Evolutionary conservation across 2,329 filamentous ascomycete genomes (phyloP).

Genomic region (Colletotrichum cordylinicola): DNA sequence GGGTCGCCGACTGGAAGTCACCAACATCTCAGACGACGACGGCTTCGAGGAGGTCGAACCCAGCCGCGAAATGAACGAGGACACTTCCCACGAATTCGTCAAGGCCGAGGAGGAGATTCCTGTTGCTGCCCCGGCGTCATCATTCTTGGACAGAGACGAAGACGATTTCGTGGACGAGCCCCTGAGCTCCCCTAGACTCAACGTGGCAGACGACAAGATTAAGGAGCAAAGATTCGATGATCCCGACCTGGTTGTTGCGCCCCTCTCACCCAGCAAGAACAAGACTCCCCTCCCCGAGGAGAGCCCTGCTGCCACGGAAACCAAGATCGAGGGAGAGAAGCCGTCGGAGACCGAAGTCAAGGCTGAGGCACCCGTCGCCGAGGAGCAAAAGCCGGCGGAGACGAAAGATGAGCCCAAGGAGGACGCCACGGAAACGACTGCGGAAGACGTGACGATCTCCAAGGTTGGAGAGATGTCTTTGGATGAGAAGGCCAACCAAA

Average conservation of each 20-base stretch:
- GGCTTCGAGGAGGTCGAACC: constrained; percentile 89
- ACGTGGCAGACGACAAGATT: constrained; percentile 63
- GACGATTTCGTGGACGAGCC: constrained; percentile 83
- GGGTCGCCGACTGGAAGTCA: constrained; percentile 76
- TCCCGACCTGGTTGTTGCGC: constrained; percentile 60
- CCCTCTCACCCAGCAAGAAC: constrained; percentile 57
- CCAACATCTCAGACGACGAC: constrained; percentile 85
- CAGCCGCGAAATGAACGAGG: constrained; percentile 73
- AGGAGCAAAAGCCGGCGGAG: not conserved
- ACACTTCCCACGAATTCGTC: constrained; percentile 72
- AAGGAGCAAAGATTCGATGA: constrained; percentile 60
- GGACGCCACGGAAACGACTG: not conserved
- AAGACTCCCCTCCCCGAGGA: constrained; percentile 27
- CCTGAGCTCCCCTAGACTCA: constrained; percentile 70
- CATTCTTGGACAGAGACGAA: constrained; percentile 58
- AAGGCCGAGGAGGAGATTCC: constrained; percentile 62
- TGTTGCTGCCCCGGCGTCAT: constrained; percentile 24
- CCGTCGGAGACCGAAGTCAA: constrained; percentile 4
- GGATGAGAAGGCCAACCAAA: constrained; percentile 5
- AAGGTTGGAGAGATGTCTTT: constrained; percentile 18
- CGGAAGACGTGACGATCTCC: not conserved
- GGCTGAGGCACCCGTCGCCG: not conserved
- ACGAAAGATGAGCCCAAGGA: not conserved
- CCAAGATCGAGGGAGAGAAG: constrained; percentile 3
- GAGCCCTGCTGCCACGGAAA: constrained; percentile 19